Evolutionary conservation across 495 filamentous ascomycete genomes (phyloP), one percentile per base, ranked within the genome.

Genomic region (Articulospora tetracladia): DNA sequence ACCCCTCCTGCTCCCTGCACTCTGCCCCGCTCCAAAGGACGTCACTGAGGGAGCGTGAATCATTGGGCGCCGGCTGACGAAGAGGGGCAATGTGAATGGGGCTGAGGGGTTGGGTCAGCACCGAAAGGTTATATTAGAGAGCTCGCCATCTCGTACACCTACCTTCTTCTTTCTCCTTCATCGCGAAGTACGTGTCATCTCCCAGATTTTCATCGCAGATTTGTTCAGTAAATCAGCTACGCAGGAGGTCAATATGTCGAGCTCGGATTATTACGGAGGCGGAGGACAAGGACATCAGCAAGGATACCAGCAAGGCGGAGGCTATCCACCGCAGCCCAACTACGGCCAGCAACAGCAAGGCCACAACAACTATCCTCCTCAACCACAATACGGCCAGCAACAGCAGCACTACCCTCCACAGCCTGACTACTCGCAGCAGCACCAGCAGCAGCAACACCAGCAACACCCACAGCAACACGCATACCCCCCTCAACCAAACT

Each of bases 261-360:
- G 62, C 15, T 55, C 65, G 48, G 71, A 74, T 27, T 76, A 74
- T 55, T 76, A 74, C 64, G 65, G 67, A 1, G 66, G 61, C 26
- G 60, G 50, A 34, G 58, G 63, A 20, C 23, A 25, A n/a, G n/a
- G n/a, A n/a, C n/a, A n/a, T n/a, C n/a, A n/a, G n/a, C n/a, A 36
- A 25, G 4, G 23, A 55, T 6, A 22, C 46, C 25, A 24, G 7
- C 55, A 58, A 34, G 23, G 34, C n/a, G n/a, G 22, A 20, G 48
- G 53, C 13, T 52, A 62, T 17, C 22, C 22, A 20, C 17, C 26
- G 7, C 49, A 54, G 46, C 28, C 51, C 48, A 19, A 30, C 20
- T 20, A 39, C 15, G 17, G 34, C 30, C 28, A 39, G 12, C 47
- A 39, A 12, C 25, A 54, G 7, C 23, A 53, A 4, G 28, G 32